A percentile compares a stretch with the other conserved stretches of the same genome.
phyloP scores from a whole-genome alignment of 1,284 basidiomycete species.

The Ceratobasidium sp. region DNA sequence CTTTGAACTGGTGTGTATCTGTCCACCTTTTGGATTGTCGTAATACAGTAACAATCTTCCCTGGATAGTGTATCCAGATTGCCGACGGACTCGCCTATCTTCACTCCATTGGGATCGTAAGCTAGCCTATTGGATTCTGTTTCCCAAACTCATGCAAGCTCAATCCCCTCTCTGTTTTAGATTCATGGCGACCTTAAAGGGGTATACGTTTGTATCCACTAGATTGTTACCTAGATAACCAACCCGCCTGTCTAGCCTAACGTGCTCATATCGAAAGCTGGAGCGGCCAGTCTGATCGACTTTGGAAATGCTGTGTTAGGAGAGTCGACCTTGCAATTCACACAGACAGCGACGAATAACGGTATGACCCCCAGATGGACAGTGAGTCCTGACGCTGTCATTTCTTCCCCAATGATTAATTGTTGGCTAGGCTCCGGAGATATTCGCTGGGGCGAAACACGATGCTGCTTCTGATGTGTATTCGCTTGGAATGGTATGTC shows the following conservation, averaged over 20 bases:
- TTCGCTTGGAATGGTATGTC: constrained; percentile 20
- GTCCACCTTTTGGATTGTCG: neutral
- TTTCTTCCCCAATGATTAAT: neutral
- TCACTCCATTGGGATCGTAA: neutral
- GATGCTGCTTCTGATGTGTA: neutral
- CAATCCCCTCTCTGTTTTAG: neutral
- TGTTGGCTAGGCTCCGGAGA: constrained; percentile 7
- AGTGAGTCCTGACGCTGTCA: neutral
- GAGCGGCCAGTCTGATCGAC: neutral
- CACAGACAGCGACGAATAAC: neutral
- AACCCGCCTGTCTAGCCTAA: neutral
- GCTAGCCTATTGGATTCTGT: neutral
- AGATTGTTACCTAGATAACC: too few relatives aligned
- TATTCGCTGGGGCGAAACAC: neutral
- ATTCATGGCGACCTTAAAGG: constrained; percentile 18
- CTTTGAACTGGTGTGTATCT: neutral
- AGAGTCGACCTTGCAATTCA: neutral
- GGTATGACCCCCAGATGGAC: neutral
- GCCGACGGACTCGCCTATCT: constrained; percentile 12
- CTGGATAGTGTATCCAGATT: neutral
- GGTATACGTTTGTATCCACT: neutral
- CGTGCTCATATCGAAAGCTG: constrained; percentile 2
- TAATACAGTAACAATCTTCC: neutral
- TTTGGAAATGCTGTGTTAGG: constrained; percentile 7
- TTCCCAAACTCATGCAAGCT: neutral